Conservation (phyloP, 1,139 yeast species). For the Magnusiomyces fungicola region DNA sequence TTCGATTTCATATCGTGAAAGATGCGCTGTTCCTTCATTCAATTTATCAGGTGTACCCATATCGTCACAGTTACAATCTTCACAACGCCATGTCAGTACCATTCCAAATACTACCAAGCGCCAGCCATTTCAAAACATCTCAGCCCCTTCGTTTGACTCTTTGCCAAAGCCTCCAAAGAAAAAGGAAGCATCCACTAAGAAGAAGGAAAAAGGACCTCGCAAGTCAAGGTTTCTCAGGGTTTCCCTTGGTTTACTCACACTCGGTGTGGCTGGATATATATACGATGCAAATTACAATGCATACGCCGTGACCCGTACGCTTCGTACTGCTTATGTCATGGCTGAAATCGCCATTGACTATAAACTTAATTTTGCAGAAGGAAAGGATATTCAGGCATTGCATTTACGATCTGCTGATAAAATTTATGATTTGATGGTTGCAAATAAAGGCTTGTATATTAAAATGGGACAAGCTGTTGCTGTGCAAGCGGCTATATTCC, state of each 20-base stretch:
- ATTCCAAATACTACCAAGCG: not conserved
- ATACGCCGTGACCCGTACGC: slow-evolving; percentile 46
- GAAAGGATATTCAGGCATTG: slow-evolving; percentile 42
- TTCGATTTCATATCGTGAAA: too few relatives aligned
- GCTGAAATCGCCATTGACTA: slow-evolving; percentile 54
- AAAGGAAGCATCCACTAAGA: not conserved
- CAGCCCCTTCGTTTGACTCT: slow-evolving; percentile 1
- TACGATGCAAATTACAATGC: slow-evolving; percentile 32
- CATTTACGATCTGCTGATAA: slow-evolving; percentile 57
- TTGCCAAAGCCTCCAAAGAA: not conserved
- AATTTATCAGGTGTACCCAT: too few relatives aligned
- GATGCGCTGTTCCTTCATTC: too few relatives aligned
- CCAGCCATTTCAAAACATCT: not conserved
- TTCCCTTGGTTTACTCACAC: not conserved
- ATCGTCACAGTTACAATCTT: too few relatives aligned
- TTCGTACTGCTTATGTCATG: slow-evolving; percentile 44
- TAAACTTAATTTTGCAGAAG: slow-evolving; percentile 40
- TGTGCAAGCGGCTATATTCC: slow-evolving; percentile 61
- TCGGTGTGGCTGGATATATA: slow-evolving; percentile 6
- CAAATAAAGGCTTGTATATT: slow-evolving; percentile 66
- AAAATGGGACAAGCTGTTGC: slow-evolving; percentile 74
- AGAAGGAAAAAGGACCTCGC: not conserved
- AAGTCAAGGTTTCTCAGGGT: not conserved
- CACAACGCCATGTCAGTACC: not conserved
- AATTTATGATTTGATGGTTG: slow-evolving; percentile 44